Base-by-base conservation (phyloP, 371 early-diverging fungal species). In the Dinochytrium kinnereticum region DNA sequence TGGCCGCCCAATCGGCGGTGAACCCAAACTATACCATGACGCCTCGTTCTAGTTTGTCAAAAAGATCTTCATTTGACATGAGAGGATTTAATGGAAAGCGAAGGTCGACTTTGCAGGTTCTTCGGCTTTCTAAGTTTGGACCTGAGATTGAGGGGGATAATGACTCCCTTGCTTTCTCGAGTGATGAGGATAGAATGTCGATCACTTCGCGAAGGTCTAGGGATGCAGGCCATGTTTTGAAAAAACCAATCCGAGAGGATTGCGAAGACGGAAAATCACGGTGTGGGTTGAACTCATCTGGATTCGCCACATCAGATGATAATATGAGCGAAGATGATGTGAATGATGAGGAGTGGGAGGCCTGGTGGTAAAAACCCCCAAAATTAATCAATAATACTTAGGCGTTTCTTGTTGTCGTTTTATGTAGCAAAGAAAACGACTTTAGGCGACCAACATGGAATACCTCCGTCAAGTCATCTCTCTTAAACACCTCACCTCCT, bases 401-500 rank as follows among this genome's bases (percentile, higher is more conserved):
- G 31, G 51, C 64, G 68, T 24, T 37, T 64, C 28, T 66, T 33
- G 1, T n/a, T 69, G 13, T 31, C 17, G 17, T 21, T 17, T 30
- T 19, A 1, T 13, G n/a, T n/a, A 77, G 78, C 71, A 59, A 67
- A n/a, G 66, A 50, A 28, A 59, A 68, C 33, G 44, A 65, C 2
- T 76, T 78, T 39, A 7, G 51, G 10, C 72, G 67, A 24, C 77
- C 79, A 10, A 49, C 17, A 0, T 81, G 81, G 81, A 79, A 79
- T 59, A 66, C 39, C 24, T 81, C 81, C 30, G 77, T 77, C 1
- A 69, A 73, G 1, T 71, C 77, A 55, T 73, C 69, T 33, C 51
- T 77, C 2, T 75, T 81, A 61, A 68, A 36, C 7, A 55, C 65
- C 2, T 53, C 77, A 26, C 79, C 81, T n/a, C 44, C 73, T 5